These are phyloP conservation scores for Agaricus subrufescens DNA, from an alignment of 768 basidiomycete genomes.

Conservation along the genomic window DNA sequence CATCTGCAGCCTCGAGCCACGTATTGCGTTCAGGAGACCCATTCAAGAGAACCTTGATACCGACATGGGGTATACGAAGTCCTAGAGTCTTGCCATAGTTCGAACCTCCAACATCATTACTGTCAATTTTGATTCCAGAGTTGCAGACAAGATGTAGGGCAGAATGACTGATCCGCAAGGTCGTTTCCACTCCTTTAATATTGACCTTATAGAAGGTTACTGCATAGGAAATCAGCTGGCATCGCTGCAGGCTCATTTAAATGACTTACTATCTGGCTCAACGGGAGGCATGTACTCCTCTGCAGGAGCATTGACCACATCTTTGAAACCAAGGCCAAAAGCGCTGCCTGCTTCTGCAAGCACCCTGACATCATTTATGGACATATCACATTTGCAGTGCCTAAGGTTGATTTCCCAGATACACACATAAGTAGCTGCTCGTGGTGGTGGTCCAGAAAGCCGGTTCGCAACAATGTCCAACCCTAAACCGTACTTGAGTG, in stretches of 20 bases:
- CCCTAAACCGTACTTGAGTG: slow-evolving; percentile 34
- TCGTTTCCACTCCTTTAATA: slow-evolving; percentile 47
- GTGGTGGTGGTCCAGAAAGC: slow-evolving; percentile 85
- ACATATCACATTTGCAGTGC: slow-evolving; percentile 47
- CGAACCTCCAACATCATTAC: slow-evolving; percentile 71
- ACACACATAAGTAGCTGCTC: slow-evolving; percentile 82
- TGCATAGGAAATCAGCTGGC: slow-evolving; percentile 22
- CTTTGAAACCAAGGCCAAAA: slow-evolving; percentile 68
- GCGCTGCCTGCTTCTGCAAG: slow-evolving; percentile 49
- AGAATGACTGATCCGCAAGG: slow-evolving; percentile 48
- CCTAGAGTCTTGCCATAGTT: slow-evolving; percentile 61
- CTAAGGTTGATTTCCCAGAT: slow-evolving; percentile 89
- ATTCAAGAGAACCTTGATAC: slow-evolving; percentile 46
- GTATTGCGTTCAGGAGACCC: slow-evolving; percentile 31
- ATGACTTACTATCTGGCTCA: slow-evolving; percentile 72
- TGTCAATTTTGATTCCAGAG: slow-evolving; percentile 58
- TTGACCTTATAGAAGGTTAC: slow-evolving; percentile 82
- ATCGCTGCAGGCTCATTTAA: slow-evolving; percentile 1
- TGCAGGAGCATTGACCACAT: slow-evolving; percentile 79
- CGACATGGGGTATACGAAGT: slow-evolving; percentile 48
- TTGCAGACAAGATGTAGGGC: slow-evolving; percentile 54
- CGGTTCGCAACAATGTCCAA: slow-evolving; percentile 79
- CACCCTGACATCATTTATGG: slow-evolving; percentile 47
- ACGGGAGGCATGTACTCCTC: slow-evolving; percentile 51
- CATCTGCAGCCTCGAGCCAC: slow-evolving; percentile 66